phyloP scores from a whole-genome alignment of 805 yeast species.

The Wickerhamomyces subpelliculosus region DNA sequence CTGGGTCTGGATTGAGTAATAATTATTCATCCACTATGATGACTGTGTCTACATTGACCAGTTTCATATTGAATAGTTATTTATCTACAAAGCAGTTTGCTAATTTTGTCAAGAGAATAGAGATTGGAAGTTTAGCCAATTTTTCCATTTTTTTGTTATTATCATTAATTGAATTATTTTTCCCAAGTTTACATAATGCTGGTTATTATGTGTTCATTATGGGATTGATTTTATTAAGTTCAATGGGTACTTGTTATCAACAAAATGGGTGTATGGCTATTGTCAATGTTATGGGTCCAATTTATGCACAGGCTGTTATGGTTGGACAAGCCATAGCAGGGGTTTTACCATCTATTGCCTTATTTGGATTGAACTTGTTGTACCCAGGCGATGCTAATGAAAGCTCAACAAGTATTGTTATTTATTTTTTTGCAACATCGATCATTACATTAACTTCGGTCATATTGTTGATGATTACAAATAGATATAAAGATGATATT shows the following conservation, averaged over 20 bases:
- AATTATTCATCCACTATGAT: slow-evolving; percentile 79
- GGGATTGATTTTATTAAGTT: slow-evolving; percentile 54
- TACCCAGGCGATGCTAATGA: slow-evolving; percentile 18
- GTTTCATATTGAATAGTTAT: slow-evolving; percentile 50
- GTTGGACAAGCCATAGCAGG: slow-evolving; percentile 96
- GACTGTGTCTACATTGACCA: slow-evolving; percentile 72
- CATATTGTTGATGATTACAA: slow-evolving; percentile 29
- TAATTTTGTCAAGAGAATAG: slow-evolving; percentile 50
- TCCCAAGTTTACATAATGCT: slow-evolving; percentile 13
- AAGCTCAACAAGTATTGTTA: slow-evolving; percentile 20
- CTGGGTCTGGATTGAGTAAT: slow-evolving; percentile 43
- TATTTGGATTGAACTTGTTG: slow-evolving; percentile 44
- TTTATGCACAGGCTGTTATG: slow-evolving; percentile 83
- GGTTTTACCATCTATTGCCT: slow-evolving; percentile 75
- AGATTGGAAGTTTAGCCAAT: slow-evolving; percentile 54
- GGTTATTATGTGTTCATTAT: slow-evolving; percentile 44
- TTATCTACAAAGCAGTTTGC: slow-evolving; percentile 61
- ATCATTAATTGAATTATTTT: slow-evolving; percentile 16
- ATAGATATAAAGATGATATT: slow-evolving; percentile 16
- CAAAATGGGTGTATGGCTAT: slow-evolving; percentile 91
- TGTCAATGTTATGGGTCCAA: slow-evolving; percentile 67
- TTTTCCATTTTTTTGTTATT: slow-evolving; percentile 41
- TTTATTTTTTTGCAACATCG: slow-evolving; percentile 47
- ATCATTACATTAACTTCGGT: slow-evolving; percentile 37
- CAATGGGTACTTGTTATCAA: slow-evolving; percentile 73